Evolutionary conservation across 2,329 filamentous ascomycete species (phyloP).

Genomic region (Cephalotrichum gorgonifer): DNA sequence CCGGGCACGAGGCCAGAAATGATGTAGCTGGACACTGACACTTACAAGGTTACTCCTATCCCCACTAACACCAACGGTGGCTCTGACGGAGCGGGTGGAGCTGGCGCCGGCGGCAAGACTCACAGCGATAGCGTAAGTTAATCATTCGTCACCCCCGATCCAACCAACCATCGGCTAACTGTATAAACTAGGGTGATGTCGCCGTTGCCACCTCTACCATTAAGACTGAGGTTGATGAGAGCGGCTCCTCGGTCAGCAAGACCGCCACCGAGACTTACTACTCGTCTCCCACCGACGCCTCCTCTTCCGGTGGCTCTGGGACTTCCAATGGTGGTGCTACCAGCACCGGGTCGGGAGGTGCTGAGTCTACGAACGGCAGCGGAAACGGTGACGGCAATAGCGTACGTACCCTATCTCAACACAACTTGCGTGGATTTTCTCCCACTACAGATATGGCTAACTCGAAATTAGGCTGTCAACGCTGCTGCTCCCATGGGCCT

Average conservation of each 20-base stretch:
- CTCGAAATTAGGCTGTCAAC: constrained; percentile 18
- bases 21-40: neutral
- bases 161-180: neutral
- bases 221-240: constrained; percentile 3
- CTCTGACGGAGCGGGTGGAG: too few relatives aligned
- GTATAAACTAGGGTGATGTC: neutral
- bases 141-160: too few relatives aligned
- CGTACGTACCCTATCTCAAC: neutral
- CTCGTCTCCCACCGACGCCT: neutral
- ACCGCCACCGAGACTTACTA: neutral
- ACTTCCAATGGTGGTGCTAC: constrained; percentile 5
- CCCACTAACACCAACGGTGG: neutral
- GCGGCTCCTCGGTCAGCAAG: constrained; percentile 8
- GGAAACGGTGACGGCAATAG: neutral
- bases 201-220: neutral
- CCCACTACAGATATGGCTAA: neutral
- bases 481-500: constrained; percentile 35
- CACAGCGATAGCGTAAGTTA: too few relatives aligned
- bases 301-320: constrained; percentile 5
- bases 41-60: neutral
- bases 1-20: neutral
- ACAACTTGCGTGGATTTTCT: neutral
- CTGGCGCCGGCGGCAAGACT: too few relatives aligned
- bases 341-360: constrained; percentile 2
- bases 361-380: neutral